These are phyloP conservation scores for Fusarium armeniacum DNA, from an alignment of 2,329 filamentous ascomycete genomes.

Conservation along the genomic window DNA sequence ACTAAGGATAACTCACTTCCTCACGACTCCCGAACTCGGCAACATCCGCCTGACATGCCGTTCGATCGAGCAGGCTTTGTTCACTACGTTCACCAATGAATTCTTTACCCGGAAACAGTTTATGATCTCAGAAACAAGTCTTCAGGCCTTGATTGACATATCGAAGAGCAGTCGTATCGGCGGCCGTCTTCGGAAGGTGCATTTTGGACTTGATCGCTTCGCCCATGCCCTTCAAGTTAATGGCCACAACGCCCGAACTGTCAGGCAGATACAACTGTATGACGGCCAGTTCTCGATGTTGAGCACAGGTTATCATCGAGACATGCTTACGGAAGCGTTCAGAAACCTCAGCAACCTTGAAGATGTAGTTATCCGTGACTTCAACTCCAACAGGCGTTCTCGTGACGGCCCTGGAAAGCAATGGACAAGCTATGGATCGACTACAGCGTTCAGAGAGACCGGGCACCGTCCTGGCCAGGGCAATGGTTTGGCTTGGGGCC, in stretches of 20 bases:
- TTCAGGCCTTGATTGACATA: constrained; percentile 68
- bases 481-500: constrained; percentile 4
- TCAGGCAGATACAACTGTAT: constrained; percentile 37
- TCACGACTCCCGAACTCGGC: constrained; percentile 69
- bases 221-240: constrained; percentile 8
- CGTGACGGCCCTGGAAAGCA: constrained; percentile 60
- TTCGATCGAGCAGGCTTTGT: constrained; percentile 66
- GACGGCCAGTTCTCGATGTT: constrained; percentile 52
- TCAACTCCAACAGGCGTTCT: constrained; percentile 62
- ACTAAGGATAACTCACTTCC: constrained; percentile 64
- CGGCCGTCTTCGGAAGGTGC: constrained; percentile 56
- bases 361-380: constrained; percentile 72
- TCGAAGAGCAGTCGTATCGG: constrained; percentile 61
- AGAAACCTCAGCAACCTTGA: constrained; percentile 66
- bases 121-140: constrained; percentile 70
- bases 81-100: constrained; percentile 69
- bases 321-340: constrained; percentile 71
- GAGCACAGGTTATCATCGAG: constrained; percentile 62
- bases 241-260: constrained; percentile 27
- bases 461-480: constrained; percentile 44
- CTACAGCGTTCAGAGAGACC: constrained; percentile 56
- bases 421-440: constrained; percentile 70
- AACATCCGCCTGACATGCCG: constrained; percentile 69
- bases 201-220: constrained; percentile 51
- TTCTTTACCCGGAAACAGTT: constrained; percentile 78